phyloP scores from a whole-genome alignment of 179 eudicot genomes.

The Actinidia chinensis region DNA sequence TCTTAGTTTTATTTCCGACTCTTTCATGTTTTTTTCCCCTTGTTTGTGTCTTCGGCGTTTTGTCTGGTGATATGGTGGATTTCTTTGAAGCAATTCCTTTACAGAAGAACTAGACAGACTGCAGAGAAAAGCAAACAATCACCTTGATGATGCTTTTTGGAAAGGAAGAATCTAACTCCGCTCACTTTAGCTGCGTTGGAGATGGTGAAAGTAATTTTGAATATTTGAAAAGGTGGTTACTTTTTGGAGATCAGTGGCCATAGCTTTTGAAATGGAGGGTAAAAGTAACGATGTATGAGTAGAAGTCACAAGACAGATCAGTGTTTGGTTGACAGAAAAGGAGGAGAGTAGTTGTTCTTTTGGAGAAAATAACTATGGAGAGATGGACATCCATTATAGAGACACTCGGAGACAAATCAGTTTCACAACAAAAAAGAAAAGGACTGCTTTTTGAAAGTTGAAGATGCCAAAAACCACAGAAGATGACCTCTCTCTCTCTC shows the following conservation, averaged over 20 bases:
- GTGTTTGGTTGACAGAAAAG: not conserved
- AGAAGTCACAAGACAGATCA: not conserved
- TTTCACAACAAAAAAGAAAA: not conserved
- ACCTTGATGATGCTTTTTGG: not conserved
- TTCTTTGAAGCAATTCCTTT: too few relatives aligned
- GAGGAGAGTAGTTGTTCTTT: not conserved
- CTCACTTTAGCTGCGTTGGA: not conserved
- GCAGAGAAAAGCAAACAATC: not conserved
- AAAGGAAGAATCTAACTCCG: not conserved
- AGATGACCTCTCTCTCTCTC: not conserved
- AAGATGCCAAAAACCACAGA: not conserved
- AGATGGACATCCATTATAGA: not conserved
- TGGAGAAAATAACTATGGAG: not conserved
- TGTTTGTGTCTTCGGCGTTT: not conserved
- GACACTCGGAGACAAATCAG: slow-evolving; percentile 26
- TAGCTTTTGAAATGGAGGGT: not conserved
- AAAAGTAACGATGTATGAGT: not conserved
- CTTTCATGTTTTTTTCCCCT: too few relatives aligned
- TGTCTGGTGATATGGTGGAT: not conserved
- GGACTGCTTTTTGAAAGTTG: not conserved
- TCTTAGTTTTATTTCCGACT: too few relatives aligned
- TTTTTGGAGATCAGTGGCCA: not conserved
- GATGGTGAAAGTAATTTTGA: not conserved
- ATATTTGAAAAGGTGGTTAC: too few relatives aligned
- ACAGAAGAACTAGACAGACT: too few relatives aligned